Base-by-base conservation (phyloP, 2,329 filamentous ascomycete genomes). In the Achaetomium macrosporum region DNA sequence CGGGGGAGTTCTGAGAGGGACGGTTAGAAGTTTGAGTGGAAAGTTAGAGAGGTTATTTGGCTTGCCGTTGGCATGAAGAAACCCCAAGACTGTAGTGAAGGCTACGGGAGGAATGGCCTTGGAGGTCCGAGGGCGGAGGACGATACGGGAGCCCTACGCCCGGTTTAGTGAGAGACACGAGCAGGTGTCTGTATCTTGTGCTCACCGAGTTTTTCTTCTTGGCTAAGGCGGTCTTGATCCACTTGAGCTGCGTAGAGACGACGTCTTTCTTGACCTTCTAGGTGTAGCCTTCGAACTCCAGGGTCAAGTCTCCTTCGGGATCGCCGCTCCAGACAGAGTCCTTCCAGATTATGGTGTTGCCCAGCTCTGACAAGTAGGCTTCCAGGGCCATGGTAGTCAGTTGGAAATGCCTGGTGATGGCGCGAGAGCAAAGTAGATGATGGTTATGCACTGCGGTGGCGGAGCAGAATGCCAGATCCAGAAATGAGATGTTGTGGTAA, bases 251-350 rank as follows among this genome's bases (percentile, higher is more conserved):
- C 17, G 43, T n/a, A 1, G 16, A 16, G 16, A 51, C 35, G 7
- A 55, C 17, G 33, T 55, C 40, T 20, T 44, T 46, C 35, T 42
- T 51, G 35, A 55, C 53, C 40, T 20, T 30, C 48, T 36, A 55
- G 7, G 19, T 20, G 20, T 43, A 35, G 36, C 48, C 53, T 5
- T 45, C 35, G 17, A 48, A 55, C 13, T 46, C 36, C 12, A 55
- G 35, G 6, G 40, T 44, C 11, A 51, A 41, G 35, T 55, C 53
- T 13, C 53, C 53, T 30, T 48, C 11, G 5, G 49, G 48, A 29
- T 48, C 48, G 11, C 53, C 53, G 6, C 31, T 16, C 53, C 40
- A 51, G n/a, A 16, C 5, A 9, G 31, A 7, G 31, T 40, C 25
- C 13, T 31, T 25, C 51, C 51, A 50, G 10, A 16, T 20, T 10